Evolutionary conservation across 208 protist species (phyloP).

Genomic region (Acanthamoeba lenticulata): DNA sequence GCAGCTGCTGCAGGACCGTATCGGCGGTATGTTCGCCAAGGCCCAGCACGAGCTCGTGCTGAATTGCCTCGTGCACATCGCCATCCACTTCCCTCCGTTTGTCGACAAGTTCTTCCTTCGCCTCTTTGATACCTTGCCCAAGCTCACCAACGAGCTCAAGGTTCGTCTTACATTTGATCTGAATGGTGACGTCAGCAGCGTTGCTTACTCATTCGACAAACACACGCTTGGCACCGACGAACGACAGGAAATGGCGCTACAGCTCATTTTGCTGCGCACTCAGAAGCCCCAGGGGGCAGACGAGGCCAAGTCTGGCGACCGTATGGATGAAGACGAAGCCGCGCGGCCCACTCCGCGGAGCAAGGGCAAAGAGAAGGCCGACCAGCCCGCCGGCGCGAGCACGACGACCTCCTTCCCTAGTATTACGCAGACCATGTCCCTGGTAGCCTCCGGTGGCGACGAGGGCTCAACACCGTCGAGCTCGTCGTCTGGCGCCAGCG

Average conservation of each 20-base stretch:
- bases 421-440: slow-evolving; percentile 16
- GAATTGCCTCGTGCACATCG: slow-evolving; percentile 79
- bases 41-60: slow-evolving; percentile 70
- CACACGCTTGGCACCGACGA: too few species aligned
- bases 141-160: slow-evolving; percentile 70
- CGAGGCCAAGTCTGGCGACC: neutral
- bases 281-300: slow-evolving; percentile 21
- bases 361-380: slow-evolving; percentile 51
- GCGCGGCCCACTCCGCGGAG: neutral
- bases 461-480: neutral
- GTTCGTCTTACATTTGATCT: neutral
- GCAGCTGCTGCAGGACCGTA: slow-evolving; percentile 74
- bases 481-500: neutral
- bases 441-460: neutral
- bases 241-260: slow-evolving; percentile 71
- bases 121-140: slow-evolving; percentile 77
- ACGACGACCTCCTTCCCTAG: slow-evolving; percentile 25
- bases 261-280: slow-evolving; percentile 73
- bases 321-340: slow-evolving; percentile 41
- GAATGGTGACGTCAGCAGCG: too few species aligned
- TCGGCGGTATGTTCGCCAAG: slow-evolving; percentile 67
- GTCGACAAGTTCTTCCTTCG: slow-evolving; percentile 79
- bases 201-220: too few species aligned
- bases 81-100: slow-evolving; percentile 75
- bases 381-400: neutral